These are phyloP conservation scores for Zygotorulaspora chibaensis DNA, from an alignment of 805 yeast species.

Conservation along the genomic window DNA sequence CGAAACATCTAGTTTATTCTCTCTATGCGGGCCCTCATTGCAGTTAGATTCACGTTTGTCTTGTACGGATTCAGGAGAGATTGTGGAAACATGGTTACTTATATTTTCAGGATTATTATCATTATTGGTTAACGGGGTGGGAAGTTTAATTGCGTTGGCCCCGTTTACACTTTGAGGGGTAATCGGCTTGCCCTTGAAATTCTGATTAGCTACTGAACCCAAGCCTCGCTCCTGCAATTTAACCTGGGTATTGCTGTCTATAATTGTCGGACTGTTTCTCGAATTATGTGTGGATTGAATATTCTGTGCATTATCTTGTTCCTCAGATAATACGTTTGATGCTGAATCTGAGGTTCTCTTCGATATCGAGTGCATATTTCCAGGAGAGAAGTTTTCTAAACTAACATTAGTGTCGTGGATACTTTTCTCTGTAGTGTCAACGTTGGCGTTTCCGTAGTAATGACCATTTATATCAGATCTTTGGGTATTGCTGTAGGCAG, in stretches of 20 bases:
- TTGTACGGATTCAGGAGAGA: constrained; percentile 10
- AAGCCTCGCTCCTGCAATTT: neutral
- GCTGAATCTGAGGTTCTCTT: neutral
- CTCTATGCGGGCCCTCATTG: neutral
- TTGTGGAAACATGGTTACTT: constrained; percentile 3
- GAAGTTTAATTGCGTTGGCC: constrained; percentile 5
- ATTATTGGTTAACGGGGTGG: constrained; percentile 5
- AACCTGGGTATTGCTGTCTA: neutral
- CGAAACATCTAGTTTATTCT: neutral
- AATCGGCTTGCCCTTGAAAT: constrained; percentile 13
- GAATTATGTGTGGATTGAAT: neutral
- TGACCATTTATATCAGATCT: constrained; percentile 3
- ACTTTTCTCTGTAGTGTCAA: neutral
- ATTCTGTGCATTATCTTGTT: neutral
- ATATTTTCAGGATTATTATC: neutral
- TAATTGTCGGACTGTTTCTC: neutral
- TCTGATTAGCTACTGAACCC: constrained; percentile 1
- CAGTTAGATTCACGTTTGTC: constrained; percentile 2
- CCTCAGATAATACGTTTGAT: neutral
- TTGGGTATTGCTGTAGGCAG: constrained; percentile 2
- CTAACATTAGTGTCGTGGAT: neutral
- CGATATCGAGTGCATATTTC: neutral
- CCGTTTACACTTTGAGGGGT: constrained; percentile 17
- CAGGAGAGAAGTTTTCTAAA: neutral
- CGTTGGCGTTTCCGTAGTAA: neutral